Percentiles rank a stretch among this genome's conserved stretches.
Evolutionary conservation across 768 basidiomycete genomes (phyloP).

Genomic region (Russula vinacea): DNA sequence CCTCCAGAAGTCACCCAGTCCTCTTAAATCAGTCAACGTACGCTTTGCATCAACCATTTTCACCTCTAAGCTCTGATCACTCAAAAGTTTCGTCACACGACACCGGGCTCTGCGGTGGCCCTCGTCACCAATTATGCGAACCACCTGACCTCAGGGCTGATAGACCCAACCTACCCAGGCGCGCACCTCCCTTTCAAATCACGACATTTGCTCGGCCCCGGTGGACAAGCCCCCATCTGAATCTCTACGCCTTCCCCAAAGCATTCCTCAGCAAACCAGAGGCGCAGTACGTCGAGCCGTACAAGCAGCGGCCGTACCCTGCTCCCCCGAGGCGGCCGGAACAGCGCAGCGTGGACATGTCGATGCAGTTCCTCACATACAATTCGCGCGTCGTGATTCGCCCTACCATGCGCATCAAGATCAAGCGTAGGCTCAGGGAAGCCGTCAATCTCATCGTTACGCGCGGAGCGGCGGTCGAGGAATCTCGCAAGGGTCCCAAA

Average conservation of each 20-base stretch:
- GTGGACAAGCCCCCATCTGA: conserved; percentile 7
- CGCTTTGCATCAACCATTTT: background rate
- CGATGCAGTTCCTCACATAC: conserved; percentile 2
- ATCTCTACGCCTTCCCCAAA: conserved; percentile 21
- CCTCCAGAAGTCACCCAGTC: background rate
- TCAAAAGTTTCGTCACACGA: conserved; percentile 14
- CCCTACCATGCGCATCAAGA: conserved; percentile 2
- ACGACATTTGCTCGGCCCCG: conserved; percentile 2
- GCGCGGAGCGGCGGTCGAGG: background rate
- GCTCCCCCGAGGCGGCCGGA: background rate
- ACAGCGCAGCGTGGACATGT: conserved; percentile 14
- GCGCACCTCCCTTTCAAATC: conserved; percentile 3
- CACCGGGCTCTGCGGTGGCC: conserved; percentile 17
- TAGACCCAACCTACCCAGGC: conserved; percentile 19
- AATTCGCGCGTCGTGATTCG: background rate
- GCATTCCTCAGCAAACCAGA: conserved; percentile 15
- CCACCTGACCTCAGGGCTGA: background rate
- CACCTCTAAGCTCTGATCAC: background rate
- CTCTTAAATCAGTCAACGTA: background rate
- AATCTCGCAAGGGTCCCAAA: background rate
- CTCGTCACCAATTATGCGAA: conserved; percentile 5
- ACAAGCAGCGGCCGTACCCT: conserved; percentile 16
- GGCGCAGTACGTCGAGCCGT: background rate
- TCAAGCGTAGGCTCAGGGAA: conserved; percentile 18
- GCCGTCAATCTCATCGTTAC: conserved; percentile 17